These are phyloP conservation scores for Wickerhamiella spandovensis DNA, from an alignment of 805 yeast genomes.

Conservation along the genomic window DNA sequence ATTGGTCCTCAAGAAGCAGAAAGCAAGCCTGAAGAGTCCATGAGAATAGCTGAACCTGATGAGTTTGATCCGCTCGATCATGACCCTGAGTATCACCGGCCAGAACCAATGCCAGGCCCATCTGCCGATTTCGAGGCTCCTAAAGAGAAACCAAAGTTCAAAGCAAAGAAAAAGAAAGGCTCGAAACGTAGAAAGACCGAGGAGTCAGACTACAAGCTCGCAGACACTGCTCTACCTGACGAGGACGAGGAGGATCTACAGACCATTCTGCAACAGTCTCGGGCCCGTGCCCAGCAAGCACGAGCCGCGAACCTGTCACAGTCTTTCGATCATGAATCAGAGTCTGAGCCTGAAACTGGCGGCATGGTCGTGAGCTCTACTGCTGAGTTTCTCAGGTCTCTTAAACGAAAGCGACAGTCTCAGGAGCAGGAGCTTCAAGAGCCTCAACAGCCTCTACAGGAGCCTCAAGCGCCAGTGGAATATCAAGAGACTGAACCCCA, in stretches of 20 bases:
- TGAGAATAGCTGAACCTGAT: background rate
- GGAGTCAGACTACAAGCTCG: conserved; percentile 9
- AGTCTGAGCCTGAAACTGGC: conserved; percentile 1
- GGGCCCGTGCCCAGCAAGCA: background rate
- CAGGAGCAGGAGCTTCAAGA: background rate
- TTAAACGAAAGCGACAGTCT: background rate
- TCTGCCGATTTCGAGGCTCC: background rate
- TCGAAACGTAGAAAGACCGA: background rate
- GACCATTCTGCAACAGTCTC: conserved; percentile 14
- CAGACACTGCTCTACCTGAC: background rate
- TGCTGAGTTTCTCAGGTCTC: conserved; percentile 18
- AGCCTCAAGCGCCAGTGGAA: too few species aligned
- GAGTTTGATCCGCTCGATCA: background rate
- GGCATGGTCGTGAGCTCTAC: conserved; percentile 32
- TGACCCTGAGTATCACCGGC: conserved; percentile 5
- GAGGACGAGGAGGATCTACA: conserved; percentile 24
- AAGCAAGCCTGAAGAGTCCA: background rate
- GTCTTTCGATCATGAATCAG: background rate
- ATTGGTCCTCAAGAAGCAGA: too few species aligned
- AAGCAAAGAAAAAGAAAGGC: conserved; percentile 5
- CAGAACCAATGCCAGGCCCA: conserved; percentile 19
- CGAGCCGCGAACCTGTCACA: background rate
- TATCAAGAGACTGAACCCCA: background rate
- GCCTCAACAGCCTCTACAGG: too few species aligned
- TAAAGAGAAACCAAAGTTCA: conserved; percentile 4